These are phyloP conservation scores for Alternaria incomplexa DNA, from an alignment of 2,329 filamentous ascomycete species.

Conservation along the genomic window DNA sequence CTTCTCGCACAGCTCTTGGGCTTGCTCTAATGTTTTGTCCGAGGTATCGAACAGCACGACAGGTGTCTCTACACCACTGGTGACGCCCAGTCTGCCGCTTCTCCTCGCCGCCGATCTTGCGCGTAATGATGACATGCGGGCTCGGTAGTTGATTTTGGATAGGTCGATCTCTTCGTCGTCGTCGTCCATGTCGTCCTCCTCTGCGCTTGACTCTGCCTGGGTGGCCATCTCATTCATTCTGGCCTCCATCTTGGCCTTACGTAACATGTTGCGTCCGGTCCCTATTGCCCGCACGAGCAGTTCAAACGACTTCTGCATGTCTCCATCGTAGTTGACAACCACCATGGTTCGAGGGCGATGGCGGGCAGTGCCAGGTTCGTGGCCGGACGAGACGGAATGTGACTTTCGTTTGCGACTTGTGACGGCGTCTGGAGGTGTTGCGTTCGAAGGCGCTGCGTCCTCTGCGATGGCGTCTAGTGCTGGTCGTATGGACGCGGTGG, in stretches of 20 bases:
- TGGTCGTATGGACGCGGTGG: slow-evolving; percentile 45
- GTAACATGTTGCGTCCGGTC: slow-evolving; percentile 79
- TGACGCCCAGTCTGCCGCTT: slow-evolving; percentile 10
- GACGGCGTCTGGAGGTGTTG: slow-evolving; percentile 22
- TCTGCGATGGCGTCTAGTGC: slow-evolving; percentile 30
- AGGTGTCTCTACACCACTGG: slow-evolving; percentile 21
- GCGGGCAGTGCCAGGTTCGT: slow-evolving; percentile 54
- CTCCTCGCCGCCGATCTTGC: slow-evolving; percentile 27
- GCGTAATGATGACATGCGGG: slow-evolving; percentile 42
- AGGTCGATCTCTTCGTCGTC: slow-evolving; percentile 35
- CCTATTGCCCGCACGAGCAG: slow-evolving; percentile 82
- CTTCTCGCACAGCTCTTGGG: slow-evolving; percentile 81
- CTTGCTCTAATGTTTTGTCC: slow-evolving; percentile 79
- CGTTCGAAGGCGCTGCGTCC: slow-evolving; percentile 19
- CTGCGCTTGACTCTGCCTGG: slow-evolving; percentile 38
- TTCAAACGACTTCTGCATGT: slow-evolving; percentile 83
- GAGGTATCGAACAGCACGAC: slow-evolving; percentile 63
- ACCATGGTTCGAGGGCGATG: slow-evolving; percentile 77
- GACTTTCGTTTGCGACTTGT: slow-evolving; percentile 52
- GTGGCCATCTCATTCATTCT: slow-evolving; percentile 63
- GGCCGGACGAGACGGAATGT: slow-evolving; percentile 49
- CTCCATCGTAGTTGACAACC: slow-evolving; percentile 90
- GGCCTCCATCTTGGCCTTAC: slow-evolving; percentile 85
- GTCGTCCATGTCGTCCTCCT: slow-evolving; percentile 31
- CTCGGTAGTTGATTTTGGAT: slow-evolving; percentile 47